These are phyloP conservation scores for Suillus clintonianus DNA, from an alignment of 768 basidiomycete genomes.

Conservation along the genomic window DNA sequence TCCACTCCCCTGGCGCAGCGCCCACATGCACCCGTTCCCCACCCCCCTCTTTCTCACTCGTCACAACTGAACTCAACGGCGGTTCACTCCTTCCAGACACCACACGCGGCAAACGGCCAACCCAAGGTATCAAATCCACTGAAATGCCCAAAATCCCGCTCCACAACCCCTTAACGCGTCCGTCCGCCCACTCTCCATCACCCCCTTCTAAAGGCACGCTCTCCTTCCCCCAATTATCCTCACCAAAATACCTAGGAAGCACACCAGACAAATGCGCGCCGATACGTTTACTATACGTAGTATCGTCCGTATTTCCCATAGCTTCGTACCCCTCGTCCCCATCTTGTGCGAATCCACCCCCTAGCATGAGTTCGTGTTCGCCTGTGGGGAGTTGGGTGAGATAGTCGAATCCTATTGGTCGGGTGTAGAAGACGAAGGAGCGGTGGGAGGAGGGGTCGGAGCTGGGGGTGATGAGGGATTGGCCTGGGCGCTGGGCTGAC, in stretches of 20 bases:
- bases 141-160: slow-evolving; percentile 67
- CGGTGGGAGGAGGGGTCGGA: slow-evolving; percentile 41
- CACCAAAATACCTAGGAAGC: slow-evolving; percentile 56
- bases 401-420: slow-evolving; percentile 54
- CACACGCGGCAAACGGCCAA: slow-evolving; percentile 58
- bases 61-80: slow-evolving; percentile 12
- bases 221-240: slow-evolving; percentile 41
- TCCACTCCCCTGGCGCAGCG: slow-evolving; percentile 64
- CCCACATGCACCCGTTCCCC: background rate
- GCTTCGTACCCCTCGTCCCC: slow-evolving; percentile 33
- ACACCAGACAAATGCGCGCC: slow-evolving; percentile 44
- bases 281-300: slow-evolving; percentile 27
- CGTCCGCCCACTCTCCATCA: slow-evolving; percentile 36
- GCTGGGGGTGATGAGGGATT: slow-evolving; percentile 13
- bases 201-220: slow-evolving; percentile 19
- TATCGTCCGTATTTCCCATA: slow-evolving; percentile 42
- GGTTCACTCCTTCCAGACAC: slow-evolving; percentile 44
- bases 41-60: background rate
- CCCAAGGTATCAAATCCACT: slow-evolving; percentile 65
- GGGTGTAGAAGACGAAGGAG: slow-evolving; percentile 60
- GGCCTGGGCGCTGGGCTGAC: slow-evolving; percentile 64
- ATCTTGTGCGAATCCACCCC: slow-evolving; percentile 51
- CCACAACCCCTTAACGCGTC: slow-evolving; percentile 58
- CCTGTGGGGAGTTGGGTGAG: slow-evolving; percentile 59
- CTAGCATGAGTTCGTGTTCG: slow-evolving; percentile 60